Base-by-base conservation (phyloP, 1,284 basidiomycete species). In the Cutaneotrichosporon cyanovorans region DNA sequence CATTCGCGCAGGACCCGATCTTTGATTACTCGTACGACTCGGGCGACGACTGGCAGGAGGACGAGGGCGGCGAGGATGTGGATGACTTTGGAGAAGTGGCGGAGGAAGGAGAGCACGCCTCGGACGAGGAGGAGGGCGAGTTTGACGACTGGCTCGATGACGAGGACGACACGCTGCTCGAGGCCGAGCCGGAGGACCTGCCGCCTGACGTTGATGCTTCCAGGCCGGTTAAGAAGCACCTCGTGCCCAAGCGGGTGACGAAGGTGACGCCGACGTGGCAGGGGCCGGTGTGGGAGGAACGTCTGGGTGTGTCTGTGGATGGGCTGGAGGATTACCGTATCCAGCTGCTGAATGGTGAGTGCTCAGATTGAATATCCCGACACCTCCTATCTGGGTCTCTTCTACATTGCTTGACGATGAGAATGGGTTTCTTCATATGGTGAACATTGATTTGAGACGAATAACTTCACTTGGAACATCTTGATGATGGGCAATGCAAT, bases 11-110 rank as follows among this genome's bases (percentile, higher is more conserved):
- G 22, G 70, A 72, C 45, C 67, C 68, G 1, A 55, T 61, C 18
- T 60, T 72, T 33, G 70, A 72, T 46, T 72, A 72, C 45, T 66
- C 68, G 1, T 65, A 69, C 41, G 70, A 72, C 41, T 70, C 68
- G 5, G 66, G 62, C 2, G 65, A 69, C 41, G 70, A 72, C n/a
- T 72, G 70, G 70, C 54, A 66, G 40, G 69, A 70, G 14, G 65
- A 69, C 41, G 64, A 63, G 0, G 66, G 65, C 4, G 66, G 65
- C 4, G 53, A 55, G 3, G 69, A 71, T 28, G 67, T 68, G 10
- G 68, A 69, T 44, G 55, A 54, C 12, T 55, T 52, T 3, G 61
- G 58, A 14, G 51, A 50, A n/a, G 46, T 53, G 16, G 62, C 56
- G 14, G 49, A 46, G 5, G 46, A 56, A n/a, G 60, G 58, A 0